These are phyloP conservation scores for Coemansia sp. DNA, from an alignment of 192 early-diverging fungal species.

Conservation along the genomic window DNA sequence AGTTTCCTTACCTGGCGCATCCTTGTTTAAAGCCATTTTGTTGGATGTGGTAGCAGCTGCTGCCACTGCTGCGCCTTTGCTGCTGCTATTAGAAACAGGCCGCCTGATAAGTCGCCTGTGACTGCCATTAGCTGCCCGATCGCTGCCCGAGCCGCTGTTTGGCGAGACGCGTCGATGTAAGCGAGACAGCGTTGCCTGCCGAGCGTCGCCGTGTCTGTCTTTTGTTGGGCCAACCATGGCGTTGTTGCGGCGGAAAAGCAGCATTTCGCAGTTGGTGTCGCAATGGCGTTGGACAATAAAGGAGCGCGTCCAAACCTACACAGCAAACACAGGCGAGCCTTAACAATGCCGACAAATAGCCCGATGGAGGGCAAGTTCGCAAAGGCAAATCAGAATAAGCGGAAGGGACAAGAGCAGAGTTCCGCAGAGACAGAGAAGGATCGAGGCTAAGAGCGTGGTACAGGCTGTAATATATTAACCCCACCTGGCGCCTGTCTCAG, in stretches of 20 bases:
- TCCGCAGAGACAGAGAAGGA: slow-evolving; percentile 3
- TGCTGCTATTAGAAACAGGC: background rate
- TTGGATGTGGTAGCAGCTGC: background rate
- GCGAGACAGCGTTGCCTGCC: background rate
- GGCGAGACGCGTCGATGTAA: background rate
- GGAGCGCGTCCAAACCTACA: slow-evolving; percentile 3
- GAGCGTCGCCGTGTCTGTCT: background rate
- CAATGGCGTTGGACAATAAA: background rate
- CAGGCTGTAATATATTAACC: background rate
- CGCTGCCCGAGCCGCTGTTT: background rate
- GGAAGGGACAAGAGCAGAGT: background rate
- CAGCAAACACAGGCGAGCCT: background rate
- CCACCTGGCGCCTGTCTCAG: slow-evolving; percentile 4
- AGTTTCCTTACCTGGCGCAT: background rate
- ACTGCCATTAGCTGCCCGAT: background rate
- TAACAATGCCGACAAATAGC: background rate
- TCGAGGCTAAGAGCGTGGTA: background rate
- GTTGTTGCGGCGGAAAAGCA: slow-evolving; percentile 4
- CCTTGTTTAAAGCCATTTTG: background rate
- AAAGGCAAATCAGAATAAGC: background rate
- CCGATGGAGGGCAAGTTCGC: background rate
- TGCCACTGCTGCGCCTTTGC: background rate
- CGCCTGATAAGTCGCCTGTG: background rate
- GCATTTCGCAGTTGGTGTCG: background rate
- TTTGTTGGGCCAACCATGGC: background rate